Conservation (phyloP, 768 basidiomycete genomes). For the Boletus fagicola region DNA sequence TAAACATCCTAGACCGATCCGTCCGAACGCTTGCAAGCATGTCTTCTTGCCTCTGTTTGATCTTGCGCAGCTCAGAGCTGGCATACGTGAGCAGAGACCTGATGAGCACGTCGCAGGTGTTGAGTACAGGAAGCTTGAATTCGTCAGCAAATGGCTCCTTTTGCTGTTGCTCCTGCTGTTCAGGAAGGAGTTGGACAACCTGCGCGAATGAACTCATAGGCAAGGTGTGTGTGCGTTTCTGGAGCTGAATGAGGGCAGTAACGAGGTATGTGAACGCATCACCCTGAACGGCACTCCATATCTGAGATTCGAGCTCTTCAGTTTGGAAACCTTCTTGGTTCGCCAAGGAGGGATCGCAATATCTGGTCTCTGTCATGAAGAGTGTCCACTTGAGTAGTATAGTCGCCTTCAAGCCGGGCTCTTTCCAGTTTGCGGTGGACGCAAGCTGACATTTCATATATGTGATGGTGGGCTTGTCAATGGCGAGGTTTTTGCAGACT, state of each 20-base stretch:
- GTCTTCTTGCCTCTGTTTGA: conserved; percentile 90
- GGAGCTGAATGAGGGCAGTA: conserved; percentile 54
- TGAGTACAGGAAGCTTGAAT: conserved; percentile 53
- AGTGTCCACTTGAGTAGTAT: conserved; percentile 86
- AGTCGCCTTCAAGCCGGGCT: conserved; percentile 65
- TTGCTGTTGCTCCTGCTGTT: conserved; percentile 37
- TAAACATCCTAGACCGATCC: conserved; percentile 54
- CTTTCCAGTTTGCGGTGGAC: conserved; percentile 59
- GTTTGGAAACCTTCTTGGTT: conserved; percentile 64
- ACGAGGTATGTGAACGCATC: conserved; percentile 77
- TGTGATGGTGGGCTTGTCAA: conserved; percentile 44
- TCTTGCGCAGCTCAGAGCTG: conserved; percentile 77
- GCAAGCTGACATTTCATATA: conserved; percentile 62
- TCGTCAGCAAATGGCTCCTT: conserved; percentile 43
- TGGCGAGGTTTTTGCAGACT: conserved; percentile 48
- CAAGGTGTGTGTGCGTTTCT: conserved; percentile 35
- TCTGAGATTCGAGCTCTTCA: conserved; percentile 76
- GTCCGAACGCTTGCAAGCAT: conserved; percentile 64
- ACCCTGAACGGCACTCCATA: conserved; percentile 81
- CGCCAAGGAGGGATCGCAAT: conserved; percentile 64
- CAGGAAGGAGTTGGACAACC: conserved; percentile 37
- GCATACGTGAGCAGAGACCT: conserved; percentile 72
- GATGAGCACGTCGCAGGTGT: conserved; percentile 68
- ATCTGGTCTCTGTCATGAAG: conserved; percentile 74
- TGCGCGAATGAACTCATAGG: conserved; percentile 40